phyloP scores from a whole-genome alignment of 192 early-diverging fungal genomes.

The Thamnidium elegans region DNA sequence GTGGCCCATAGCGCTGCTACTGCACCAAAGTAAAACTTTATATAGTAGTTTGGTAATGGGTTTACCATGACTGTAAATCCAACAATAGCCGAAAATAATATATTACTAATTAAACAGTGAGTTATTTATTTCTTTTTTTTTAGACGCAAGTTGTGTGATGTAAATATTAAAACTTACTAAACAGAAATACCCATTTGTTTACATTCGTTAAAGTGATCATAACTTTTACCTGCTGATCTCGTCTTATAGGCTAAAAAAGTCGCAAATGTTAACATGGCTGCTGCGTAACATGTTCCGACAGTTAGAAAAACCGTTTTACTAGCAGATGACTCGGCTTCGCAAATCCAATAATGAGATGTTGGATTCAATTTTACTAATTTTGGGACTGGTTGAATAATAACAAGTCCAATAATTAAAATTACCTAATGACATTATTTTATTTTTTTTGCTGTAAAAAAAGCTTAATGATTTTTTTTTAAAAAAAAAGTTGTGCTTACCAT shows the following conservation, averaged over 20 bases:
- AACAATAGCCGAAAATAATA: conserved; percentile 41
- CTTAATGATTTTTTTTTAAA: conserved; percentile 11
- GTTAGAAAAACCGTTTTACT: conserved; percentile 22
- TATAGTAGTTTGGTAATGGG: conserved; percentile 38
- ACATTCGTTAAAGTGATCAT: conserved; percentile 44
- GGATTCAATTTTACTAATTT: conserved; percentile 26
- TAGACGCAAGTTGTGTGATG: not conserved
- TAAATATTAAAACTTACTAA: conserved; percentile 40
- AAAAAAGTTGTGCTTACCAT: conserved; percentile 5
- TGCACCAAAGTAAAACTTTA: conserved; percentile 39
- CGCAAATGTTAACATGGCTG: conserved; percentile 35
- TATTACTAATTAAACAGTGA: conserved; percentile 22
- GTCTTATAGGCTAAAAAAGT: conserved; percentile 50
- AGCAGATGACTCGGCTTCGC: conserved; percentile 21
- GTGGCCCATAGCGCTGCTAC: conserved; percentile 43
- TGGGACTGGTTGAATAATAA: conserved; percentile 10
- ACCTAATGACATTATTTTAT: too few relatives aligned
- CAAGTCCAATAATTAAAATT: too few relatives aligned
- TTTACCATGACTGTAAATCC: conserved; percentile 41
- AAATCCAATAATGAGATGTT: conserved; percentile 42
- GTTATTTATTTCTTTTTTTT: conserved; percentile 8
- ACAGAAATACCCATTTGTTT: conserved; percentile 49
- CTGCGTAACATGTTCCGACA: conserved; percentile 29
- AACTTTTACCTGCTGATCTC: conserved; percentile 38
- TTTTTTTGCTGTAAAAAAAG: not conserved